Base-by-base conservation (phyloP, 768 basidiomycete species). In the Saitozyma sp. region DNA sequence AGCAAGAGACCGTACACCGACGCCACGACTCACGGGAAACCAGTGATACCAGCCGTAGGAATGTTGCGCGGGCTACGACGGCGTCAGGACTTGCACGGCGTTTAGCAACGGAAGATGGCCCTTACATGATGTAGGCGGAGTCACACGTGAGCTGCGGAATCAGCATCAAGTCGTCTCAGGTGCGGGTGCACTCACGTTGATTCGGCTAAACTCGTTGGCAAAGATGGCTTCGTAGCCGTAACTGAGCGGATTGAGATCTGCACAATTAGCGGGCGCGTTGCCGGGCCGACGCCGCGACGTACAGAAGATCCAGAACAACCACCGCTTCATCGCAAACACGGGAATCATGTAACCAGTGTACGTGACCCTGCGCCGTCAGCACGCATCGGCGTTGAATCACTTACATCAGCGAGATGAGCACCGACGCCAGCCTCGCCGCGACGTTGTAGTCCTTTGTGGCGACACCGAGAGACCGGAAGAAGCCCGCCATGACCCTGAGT, bases 391-490 rank as follows among this genome's bases (percentile, higher is more conserved):
- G 16, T 43, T 3, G 41, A 40, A 57, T 3, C 16, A 53, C 13
- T 19, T 13, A n/a, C 78, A 92, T 88, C 79, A 89, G 86, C 2
- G 89, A 87, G 62, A 91, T 83, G 80, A 91, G 86, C 80, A 91
- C 86, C 37, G 80, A 80, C 9, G 78, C 81, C 19, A 91, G 85
- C n/a, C 84, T 79, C 57, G 88, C 88, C 3, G 89, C 88, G 11
- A 83, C 80, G 58, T 79, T 75, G 64, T 84, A 84, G 64, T 70
- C 68, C 43, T 53, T 59, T 2, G 65, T 69, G 80, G 83, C 63
- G 16, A 73, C 77, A 4, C 83, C 75, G 54, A 85, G 69, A 0
- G 86, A 86, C 46, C 90, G 82, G 85, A 93, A 95, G 83, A 92
- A 90, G 0, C 86, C 89, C 78, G 90, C 88, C 86, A 92, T 88